Percentiles rank a stretch among this genome's conserved stretches.
phyloP scores from a whole-genome alignment of 306 rosid genomes.

The Prunus campanulata region DNA sequence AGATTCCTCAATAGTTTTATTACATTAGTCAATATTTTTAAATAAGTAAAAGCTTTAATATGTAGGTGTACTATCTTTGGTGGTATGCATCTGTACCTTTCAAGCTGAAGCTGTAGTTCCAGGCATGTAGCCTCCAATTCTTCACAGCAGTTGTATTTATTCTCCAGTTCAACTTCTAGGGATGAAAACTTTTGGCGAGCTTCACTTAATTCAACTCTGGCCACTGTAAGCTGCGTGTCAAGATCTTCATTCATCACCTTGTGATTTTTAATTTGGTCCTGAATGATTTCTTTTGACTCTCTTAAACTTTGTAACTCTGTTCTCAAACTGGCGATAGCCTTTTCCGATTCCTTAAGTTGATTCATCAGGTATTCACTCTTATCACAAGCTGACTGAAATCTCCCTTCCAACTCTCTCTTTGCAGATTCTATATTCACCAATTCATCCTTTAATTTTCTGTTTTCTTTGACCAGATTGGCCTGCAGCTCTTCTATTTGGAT shows the following conservation, averaged over 20 bases:
- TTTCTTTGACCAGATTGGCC: conserved; percentile 35
- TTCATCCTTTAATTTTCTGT: conserved; percentile 32
- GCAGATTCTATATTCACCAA: conserved; percentile 30
- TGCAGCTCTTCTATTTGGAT: conserved; percentile 33
- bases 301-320: conserved; percentile 43
- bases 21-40: neutral
- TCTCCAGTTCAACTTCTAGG: conserved; percentile 66
- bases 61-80: neutral
- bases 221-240: conserved; percentile 41
- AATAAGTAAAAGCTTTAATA: conserved; percentile 8
- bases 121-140: conserved; percentile 69
- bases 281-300: conserved; percentile 42
- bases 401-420: conserved; percentile 44
- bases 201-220: conserved; percentile 54
- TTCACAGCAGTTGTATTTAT: conserved; percentile 54
- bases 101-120: conserved; percentile 79
- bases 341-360: conserved; percentile 60
- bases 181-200: conserved; percentile 48
- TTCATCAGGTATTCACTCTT: conserved; percentile 39
- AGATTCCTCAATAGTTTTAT: conserved; percentile 1
- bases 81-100: conserved; percentile 52
- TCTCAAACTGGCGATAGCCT: conserved; percentile 46
- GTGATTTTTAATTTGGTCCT: conserved; percentile 43
- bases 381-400: conserved; percentile 44
- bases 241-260: conserved; percentile 40